Evolutionary conservation across 768 basidiomycete genomes (phyloP).

Genomic region (Melanogaster broomeanus): DNA sequence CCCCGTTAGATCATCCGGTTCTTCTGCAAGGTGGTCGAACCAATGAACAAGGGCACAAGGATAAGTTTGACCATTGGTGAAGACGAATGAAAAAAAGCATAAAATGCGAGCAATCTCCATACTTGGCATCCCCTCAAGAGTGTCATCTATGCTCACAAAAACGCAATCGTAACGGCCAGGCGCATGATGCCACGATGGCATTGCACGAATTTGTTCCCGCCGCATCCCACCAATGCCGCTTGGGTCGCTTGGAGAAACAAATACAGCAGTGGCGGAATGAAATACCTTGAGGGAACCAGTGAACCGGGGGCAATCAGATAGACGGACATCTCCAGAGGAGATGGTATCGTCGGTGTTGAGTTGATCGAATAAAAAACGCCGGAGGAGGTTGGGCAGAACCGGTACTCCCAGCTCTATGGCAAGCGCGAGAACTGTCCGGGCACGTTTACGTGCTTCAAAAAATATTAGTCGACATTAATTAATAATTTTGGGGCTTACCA

Average conservation of each 20-base stretch:
- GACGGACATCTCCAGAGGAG: slow-evolving; percentile 9
- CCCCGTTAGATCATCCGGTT: slow-evolving; percentile 18
- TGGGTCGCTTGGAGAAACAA: slow-evolving; percentile 1
- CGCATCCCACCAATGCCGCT: slow-evolving; percentile 19
- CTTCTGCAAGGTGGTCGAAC: slow-evolving; percentile 18
- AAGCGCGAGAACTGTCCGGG: slow-evolving; percentile 8
- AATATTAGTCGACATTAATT: neutral
- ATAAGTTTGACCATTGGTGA: slow-evolving; percentile 5
- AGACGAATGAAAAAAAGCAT: slow-evolving; percentile 25
- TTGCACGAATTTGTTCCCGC: slow-evolving; percentile 28
- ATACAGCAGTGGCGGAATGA: slow-evolving; percentile 1
- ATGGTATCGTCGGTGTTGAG: slow-evolving; percentile 12
- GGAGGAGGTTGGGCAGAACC: slow-evolving; percentile 15
- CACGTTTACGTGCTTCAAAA: slow-evolving; percentile 4
- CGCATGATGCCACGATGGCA: slow-evolving; percentile 26
- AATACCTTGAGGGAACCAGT: neutral
- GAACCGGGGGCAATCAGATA: slow-evolving; percentile 12
- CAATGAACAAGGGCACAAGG: slow-evolving; percentile 30
- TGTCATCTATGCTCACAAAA: slow-evolving; percentile 17
- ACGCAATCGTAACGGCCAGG: slow-evolving; percentile 29
- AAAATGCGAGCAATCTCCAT: slow-evolving; percentile 21
- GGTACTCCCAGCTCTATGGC: slow-evolving; percentile 6
- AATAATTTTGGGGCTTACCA: slow-evolving; percentile 1
- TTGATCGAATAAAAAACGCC: slow-evolving; percentile 28
- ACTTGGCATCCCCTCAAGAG: slow-evolving; percentile 20